These are phyloP conservation scores for Neonectria neomacrospora DNA, from an alignment of 2,329 filamentous ascomycete genomes.

Conservation along the genomic window DNA sequence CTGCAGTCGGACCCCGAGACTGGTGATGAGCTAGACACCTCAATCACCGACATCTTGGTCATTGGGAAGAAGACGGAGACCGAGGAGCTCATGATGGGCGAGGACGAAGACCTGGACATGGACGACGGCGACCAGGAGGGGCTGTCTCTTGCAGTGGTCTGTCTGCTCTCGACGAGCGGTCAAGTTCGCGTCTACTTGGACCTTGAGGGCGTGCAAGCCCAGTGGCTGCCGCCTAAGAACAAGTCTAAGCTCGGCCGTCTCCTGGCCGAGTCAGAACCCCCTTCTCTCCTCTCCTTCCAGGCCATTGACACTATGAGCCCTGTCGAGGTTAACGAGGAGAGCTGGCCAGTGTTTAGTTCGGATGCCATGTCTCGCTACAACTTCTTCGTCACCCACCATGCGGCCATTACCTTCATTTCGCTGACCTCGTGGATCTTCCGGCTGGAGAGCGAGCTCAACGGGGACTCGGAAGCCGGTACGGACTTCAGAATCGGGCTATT, in stretches of 20 bases:
- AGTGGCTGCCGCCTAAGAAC: constrained; percentile 70
- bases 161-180: constrained; percentile 69
- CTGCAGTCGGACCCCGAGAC: constrained; percentile 65
- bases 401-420: constrained; percentile 69
- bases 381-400: constrained; percentile 71
- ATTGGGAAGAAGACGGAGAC: constrained; percentile 71
- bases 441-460: constrained; percentile 69
- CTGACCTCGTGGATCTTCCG: constrained; percentile 72
- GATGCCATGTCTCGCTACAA: constrained; percentile 71
- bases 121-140: constrained; percentile 68
- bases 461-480: constrained; percentile 65
- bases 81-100: constrained; percentile 70
- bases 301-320: constrained; percentile 69
- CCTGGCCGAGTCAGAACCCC: constrained; percentile 52
- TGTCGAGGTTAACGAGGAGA: constrained; percentile 64
- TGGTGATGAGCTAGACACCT: constrained; percentile 67
- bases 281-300: constrained; percentile 69
- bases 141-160: constrained; percentile 68
- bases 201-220: constrained; percentile 70
- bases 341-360: constrained; percentile 71
- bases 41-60: constrained; percentile 70
- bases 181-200: constrained; percentile 71
- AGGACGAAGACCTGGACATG: constrained; percentile 69
- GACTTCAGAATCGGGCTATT: constrained; percentile 71
- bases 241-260: constrained; percentile 59